phyloP scores from a whole-genome alignment of 805 yeast genomes.

The Teunomyces barrocoloradensis region DNA sequence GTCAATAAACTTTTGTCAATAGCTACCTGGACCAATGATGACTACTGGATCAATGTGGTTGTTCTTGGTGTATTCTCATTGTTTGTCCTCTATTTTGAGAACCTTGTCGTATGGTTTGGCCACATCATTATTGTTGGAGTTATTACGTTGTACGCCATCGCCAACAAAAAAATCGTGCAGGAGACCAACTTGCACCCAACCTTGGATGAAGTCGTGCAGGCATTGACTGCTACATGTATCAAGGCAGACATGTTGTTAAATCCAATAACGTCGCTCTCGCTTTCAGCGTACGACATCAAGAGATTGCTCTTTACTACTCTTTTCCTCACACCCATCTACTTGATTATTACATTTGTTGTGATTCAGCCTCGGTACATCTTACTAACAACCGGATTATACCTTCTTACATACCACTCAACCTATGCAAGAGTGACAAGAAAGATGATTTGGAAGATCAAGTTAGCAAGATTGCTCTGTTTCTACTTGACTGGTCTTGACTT shows the following conservation, averaged over 20 bases:
- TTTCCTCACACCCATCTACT: constrained; percentile 81
- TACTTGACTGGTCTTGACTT: constrained; percentile 87
- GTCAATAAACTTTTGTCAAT: constrained; percentile 68
- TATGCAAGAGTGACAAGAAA: constrained; percentile 82
- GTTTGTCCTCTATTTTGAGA: constrained; percentile 72
- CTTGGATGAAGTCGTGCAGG: constrained; percentile 78
- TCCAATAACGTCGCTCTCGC: constrained; percentile 74
- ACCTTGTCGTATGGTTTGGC: constrained; percentile 76
- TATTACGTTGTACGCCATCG: constrained; percentile 56
- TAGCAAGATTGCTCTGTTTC: constrained; percentile 68
- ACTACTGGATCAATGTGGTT: constrained; percentile 70
- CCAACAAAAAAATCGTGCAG: constrained; percentile 54
- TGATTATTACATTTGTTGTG: constrained; percentile 63
- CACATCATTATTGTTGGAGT: constrained; percentile 68
- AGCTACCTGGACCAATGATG: constrained; percentile 89
- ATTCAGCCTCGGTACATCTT: constrained; percentile 69
- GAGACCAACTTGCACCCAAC: constrained; percentile 71
- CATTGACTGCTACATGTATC: constrained; percentile 69
- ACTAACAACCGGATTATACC: constrained; percentile 54
- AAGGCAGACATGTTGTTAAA: constrained; percentile 74
- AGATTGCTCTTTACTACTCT: constrained; percentile 80
- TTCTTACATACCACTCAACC: constrained; percentile 81
- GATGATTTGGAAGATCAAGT: constrained; percentile 78
- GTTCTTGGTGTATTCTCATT: constrained; percentile 54
- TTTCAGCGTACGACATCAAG: constrained; percentile 75